Evolutionary conservation across 2,329 filamentous ascomycete species (phyloP), one percentile per base, ranked within the genome.

Genomic region (Alternaria atra): DNA sequence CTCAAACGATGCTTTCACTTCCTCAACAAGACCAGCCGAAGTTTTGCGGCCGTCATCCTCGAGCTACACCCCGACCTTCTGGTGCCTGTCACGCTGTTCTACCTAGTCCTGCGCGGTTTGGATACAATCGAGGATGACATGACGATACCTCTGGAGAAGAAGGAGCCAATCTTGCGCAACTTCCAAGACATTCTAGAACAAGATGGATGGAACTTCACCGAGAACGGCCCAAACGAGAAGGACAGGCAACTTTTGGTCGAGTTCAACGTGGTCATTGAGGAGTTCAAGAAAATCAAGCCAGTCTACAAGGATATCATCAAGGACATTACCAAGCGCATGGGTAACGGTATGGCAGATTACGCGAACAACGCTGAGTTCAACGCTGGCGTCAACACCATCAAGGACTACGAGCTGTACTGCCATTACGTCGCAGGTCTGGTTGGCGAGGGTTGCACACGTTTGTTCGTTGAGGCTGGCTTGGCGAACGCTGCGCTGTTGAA

Each of bases 121-220:
- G 95, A 99, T 80, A 99, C 95, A n/a, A 92, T 99, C 62, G 95
- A 99, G 81, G 95, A 99, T 84, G 95, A 99, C 80, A 98, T 97
- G 89, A 97, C 93, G 5, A 90, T 99, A 62, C 84, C 90, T 3
- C 82, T 94, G 39, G 85, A 87, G 66, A 89, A 86, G 74, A 99
- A 99, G 83, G 91, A 96, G 75, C 93, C 93, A 2, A 81, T 97
- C 58, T 84, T 99, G 63, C 89, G 94, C 64, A 85, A 90, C 47
- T 99, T 99, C 80, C 84, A 96, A 76, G 82, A 90, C 56, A 85
- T 90, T 67, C 85, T 98, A 74, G 90, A 93, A 68, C 80, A 90
- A 66, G 92, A 97, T 67, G 94, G 93, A 54, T 99, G 95, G 95
- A 96, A 87, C 6, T 99, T 94, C 77, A 86, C 87, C 58, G 92